Percentiles rank a stretch among this genome's conserved stretches.
Conservation (phyloP, 1,284 basidiomycete species). For the Boletus calvinii region DNA sequence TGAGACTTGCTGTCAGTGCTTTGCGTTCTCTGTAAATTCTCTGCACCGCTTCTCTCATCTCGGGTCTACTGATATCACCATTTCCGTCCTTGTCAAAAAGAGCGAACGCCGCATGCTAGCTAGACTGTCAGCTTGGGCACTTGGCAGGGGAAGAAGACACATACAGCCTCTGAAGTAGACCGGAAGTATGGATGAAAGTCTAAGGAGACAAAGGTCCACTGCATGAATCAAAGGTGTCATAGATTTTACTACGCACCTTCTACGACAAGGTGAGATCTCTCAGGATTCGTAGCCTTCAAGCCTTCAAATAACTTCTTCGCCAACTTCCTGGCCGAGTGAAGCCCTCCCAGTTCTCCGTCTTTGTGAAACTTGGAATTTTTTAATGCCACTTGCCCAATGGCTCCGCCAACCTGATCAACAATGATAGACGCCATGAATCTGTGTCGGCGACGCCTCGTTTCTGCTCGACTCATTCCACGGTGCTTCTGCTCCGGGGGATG, state of each 20-base stretch:
- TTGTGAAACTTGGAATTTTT: constrained; percentile 64
- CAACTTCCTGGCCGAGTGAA: constrained; percentile 69
- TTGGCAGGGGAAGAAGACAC: constrained; percentile 22
- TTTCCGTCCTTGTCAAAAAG: constrained; percentile 84
- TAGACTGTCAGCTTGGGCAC: constrained; percentile 7
- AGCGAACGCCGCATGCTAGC: constrained; percentile 67
- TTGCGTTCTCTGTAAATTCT: constrained; percentile 81
- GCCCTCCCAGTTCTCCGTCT: constrained; percentile 52
- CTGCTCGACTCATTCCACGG: constrained; percentile 27
- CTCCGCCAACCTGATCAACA: constrained; percentile 69
- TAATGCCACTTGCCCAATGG: constrained; percentile 68
- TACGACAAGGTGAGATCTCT: constrained; percentile 59
- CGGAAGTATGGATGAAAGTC: constrained; percentile 81
- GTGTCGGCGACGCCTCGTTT: constrained; percentile 43
- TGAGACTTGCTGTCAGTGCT: constrained; percentile 67
- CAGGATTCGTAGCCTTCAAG: constrained; percentile 60
- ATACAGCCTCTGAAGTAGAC: constrained; percentile 66
- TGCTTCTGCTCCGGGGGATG: constrained; percentile 20
- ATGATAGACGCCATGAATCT: constrained; percentile 63
- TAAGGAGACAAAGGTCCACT: constrained; percentile 23
- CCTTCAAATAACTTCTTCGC: constrained; percentile 74
- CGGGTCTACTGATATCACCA: constrained; percentile 75
- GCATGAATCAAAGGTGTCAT: not conserved
- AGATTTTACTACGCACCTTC: constrained; percentile 46
- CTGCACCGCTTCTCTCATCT: constrained; percentile 85